phyloP scores from a whole-genome alignment of 805 yeast genomes.

The Schwanniomyces sp. region DNA sequence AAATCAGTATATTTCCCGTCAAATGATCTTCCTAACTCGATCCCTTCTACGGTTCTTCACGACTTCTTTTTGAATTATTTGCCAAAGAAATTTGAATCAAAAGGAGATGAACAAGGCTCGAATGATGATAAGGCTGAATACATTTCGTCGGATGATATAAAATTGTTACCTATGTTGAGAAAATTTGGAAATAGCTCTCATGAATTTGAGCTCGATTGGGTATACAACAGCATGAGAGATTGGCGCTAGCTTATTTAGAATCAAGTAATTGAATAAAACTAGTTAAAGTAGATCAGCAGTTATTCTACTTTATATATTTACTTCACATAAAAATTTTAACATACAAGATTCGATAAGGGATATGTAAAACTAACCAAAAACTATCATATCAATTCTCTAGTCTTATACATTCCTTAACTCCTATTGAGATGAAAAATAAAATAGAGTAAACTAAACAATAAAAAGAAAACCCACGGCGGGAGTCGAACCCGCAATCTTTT shows the following conservation, averaged over 20 bases:
- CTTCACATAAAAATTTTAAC: too few species aligned
- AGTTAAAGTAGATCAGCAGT: too few species aligned
- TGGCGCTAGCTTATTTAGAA: slow-evolving; percentile 15
- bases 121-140: slow-evolving; percentile 18
- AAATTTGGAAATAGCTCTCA: slow-evolving; percentile 25
- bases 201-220: slow-evolving; percentile 39
- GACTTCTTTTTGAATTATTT: slow-evolving; percentile 36
- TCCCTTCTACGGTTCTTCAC: slow-evolving; percentile 35
- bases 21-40: slow-evolving; percentile 32
- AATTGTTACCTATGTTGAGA: slow-evolving; percentile 31
- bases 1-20: slow-evolving; percentile 20
- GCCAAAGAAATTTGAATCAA: slow-evolving; percentile 15
- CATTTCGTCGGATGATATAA: slow-evolving; percentile 17
- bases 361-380: too few species aligned
- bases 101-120: slow-evolving; percentile 9
- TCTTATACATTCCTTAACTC: too few species aligned
- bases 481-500: slow-evolving; percentile 67
- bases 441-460: too few species aligned
- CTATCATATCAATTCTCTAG: too few species aligned
- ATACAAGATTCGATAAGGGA: too few species aligned
- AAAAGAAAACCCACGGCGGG: slow-evolving; percentile 40
- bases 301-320: too few species aligned
- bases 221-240: slow-evolving; percentile 29
- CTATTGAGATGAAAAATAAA: too few species aligned
- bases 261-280: too few species aligned